Percentiles rank a stretch among this genome's conserved stretches.
Conservation (phyloP, 768 basidiomycete genomes). For the Hygrophorus pudorinus region DNA sequence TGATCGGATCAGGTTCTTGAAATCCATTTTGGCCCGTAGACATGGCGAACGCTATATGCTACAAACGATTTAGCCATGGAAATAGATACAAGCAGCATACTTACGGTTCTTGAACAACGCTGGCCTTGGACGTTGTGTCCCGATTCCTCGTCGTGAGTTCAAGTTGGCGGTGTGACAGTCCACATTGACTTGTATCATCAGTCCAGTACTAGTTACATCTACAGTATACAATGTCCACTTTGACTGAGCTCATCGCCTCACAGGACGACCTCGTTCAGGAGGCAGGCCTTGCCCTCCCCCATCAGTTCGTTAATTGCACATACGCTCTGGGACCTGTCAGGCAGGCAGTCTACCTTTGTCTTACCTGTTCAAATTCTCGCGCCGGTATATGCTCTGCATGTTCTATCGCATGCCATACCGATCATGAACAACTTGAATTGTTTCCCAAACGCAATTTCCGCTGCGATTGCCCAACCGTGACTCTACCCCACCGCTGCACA, state of each 20-base stretch:
- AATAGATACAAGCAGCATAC: too few relatives aligned
- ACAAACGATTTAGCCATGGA: too few relatives aligned
- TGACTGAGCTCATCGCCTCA: slow-evolving; percentile 31
- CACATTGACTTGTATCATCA: too few relatives aligned
- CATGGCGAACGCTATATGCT: too few relatives aligned
- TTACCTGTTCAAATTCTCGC: slow-evolving; percentile 49
- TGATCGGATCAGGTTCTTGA: slow-evolving; percentile 67
- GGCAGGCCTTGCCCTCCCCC: slow-evolving; percentile 49
- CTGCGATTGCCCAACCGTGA: slow-evolving; percentile 74
- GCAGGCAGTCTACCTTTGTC: slow-evolving; percentile 79
- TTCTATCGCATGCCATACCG: slow-evolving; percentile 78
- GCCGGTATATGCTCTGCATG: slow-evolving; percentile 48
- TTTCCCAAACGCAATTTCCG: slow-evolving; percentile 77
- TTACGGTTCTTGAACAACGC: too few relatives aligned
- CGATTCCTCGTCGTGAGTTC: too few relatives aligned
- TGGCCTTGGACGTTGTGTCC: too few relatives aligned
- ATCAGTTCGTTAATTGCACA: slow-evolving; percentile 58
- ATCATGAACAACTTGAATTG: slow-evolving; percentile 82
- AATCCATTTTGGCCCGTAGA: not conserved
- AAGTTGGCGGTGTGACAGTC: too few relatives aligned
- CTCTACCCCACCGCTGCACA: slow-evolving; percentile 51
- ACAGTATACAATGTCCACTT: too few relatives aligned
- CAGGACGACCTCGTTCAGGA: slow-evolving; percentile 41
- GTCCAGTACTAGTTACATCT: too few relatives aligned
- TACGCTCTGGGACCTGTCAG: slow-evolving; percentile 47